Base-by-base conservation (phyloP, 1,284 basidiomycete genomes). In the Wolfiporia cocos region DNA sequence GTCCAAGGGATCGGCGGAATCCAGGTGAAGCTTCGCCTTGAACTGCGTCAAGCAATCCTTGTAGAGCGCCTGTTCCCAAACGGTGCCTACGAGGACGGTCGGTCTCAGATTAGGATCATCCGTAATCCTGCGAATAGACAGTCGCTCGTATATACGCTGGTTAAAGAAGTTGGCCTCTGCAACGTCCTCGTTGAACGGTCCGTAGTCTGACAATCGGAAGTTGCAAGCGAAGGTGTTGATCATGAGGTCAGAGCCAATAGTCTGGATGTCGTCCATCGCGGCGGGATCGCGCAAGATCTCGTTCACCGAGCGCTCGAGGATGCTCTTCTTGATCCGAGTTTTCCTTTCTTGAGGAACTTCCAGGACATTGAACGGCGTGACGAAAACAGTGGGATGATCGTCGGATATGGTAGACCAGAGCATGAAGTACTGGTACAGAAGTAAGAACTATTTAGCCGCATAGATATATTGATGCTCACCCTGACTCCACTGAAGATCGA, bases 191-290 rank as follows among this genome's bases (percentile, higher is more conserved):
- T 74, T 74, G 30, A 59, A 29, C 17, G 42, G 38, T 12, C 61
- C 65, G 34, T 64, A 50, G 9, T 9, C 7, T 7, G 32, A 10
- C 41, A 64, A 44, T 19, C 59, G 53, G 58, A 73, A 73, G 54
- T 73, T 73, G 54, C 61, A 64, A 5, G 67, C 62, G 44, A 73
- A 73, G 1, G 64, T 59, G 48, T 71, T 71, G 56, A 73, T 70
- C 38, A 53, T 61, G 18, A 72, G 58, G 44, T 74, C 71, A 3
- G 67, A 66, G 9, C 66, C 70, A 18, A 73, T 44, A 12, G 55
- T 38, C 17, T 55, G 48, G 31, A 68, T 45, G 14, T 66, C 43
- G 2, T 55, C 46, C 51, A 57, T 51, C 2, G 67, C 62, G 11
- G 56, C 50, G 18, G 46, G 7, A 48, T 73, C 63, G 4, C 55